Evolutionary conservation across 805 yeast species (phyloP).

Genomic region (Candida dendrica): DNA sequence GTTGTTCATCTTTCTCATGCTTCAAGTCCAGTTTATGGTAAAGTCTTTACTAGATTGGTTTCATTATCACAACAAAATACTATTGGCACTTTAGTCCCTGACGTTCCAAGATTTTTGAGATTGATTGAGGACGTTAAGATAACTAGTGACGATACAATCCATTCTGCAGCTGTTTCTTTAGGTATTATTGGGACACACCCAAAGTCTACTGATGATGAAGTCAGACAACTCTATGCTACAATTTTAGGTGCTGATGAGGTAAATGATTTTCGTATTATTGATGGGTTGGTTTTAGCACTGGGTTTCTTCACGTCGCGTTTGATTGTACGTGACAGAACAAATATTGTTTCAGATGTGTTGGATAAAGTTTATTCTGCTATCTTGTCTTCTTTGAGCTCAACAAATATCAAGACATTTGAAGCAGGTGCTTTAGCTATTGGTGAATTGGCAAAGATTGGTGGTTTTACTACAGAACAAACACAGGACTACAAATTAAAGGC

Average conservation of each 20-base stretch:
- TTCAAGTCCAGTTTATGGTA: slow-evolving; percentile 27
- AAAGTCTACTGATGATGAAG: slow-evolving; percentile 6
- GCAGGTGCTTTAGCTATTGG: slow-evolving; percentile 21
- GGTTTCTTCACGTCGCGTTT: slow-evolving; percentile 44
- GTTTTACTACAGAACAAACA: slow-evolving; percentile 19
- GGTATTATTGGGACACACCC: slow-evolving; percentile 46
- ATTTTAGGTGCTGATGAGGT: slow-evolving; percentile 6
- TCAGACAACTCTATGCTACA: slow-evolving; percentile 4
- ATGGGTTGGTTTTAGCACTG: slow-evolving; percentile 23
- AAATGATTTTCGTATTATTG: slow-evolving; percentile 6
- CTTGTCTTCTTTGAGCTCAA: slow-evolving; percentile 5
- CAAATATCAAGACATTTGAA: slow-evolving; percentile 2
- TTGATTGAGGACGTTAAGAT: slow-evolving; percentile 12
- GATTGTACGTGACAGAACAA: slow-evolving; percentile 10
- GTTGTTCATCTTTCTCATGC: slow-evolving; percentile 11
- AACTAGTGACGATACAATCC: slow-evolving; percentile 17
- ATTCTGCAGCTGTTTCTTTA: slow-evolving; percentile 34
- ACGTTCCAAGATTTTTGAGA: slow-evolving; percentile 18
- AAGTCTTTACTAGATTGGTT: slow-evolving; percentile 20
- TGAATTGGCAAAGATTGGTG: slow-evolving; percentile 33
- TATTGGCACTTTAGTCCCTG: slow-evolving; percentile 5
- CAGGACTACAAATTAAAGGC: slow-evolving; percentile 18
- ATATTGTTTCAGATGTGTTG: neutral
- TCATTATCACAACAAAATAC: slow-evolving; percentile 16
- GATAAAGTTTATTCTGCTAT: slow-evolving; percentile 1